Evolutionary conservation across 78 protist genomes (phyloP).

Genomic region (Dictyostelium citrinum): DNA sequence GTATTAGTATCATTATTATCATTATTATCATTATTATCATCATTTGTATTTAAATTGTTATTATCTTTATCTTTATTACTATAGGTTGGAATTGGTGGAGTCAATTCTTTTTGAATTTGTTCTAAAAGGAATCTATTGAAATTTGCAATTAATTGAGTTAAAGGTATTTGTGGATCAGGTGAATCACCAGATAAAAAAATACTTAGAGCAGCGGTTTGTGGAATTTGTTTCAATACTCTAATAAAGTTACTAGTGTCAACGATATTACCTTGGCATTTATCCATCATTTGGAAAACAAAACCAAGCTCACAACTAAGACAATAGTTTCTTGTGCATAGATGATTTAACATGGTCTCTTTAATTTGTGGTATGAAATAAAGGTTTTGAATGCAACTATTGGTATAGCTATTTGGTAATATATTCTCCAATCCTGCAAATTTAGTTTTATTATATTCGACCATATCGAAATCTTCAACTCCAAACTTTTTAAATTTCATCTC

Average conservation of each 20-base stretch:
- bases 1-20: neutral
- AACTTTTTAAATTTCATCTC: constrained; percentile 62
- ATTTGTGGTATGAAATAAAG: constrained; percentile 84
- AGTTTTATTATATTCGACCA: constrained; percentile 66
- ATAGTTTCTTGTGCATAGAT: constrained; percentile 69
- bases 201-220: constrained; percentile 64
- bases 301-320: constrained; percentile 86
- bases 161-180: constrained; percentile 62
- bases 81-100: constrained; percentile 9
- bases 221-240: constrained; percentile 73
- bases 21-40: neutral
- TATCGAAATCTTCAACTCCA: constrained; percentile 77
- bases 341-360: constrained; percentile 45
- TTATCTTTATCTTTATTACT: neutral
- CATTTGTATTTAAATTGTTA: neutral
- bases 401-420: constrained; percentile 67
- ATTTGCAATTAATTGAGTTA: constrained; percentile 48
- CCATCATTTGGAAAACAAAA: constrained; percentile 82
- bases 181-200: constrained; percentile 29
- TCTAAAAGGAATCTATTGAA: constrained; percentile 74
- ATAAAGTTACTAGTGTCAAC: constrained; percentile 79
- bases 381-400: constrained; percentile 81
- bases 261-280: constrained; percentile 24
- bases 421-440: constrained; percentile 83
- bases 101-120: constrained; percentile 80